Percentiles rank a stretch among this genome's conserved stretches.
phyloP scores from a whole-genome alignment of 2,329 filamentous ascomycete species.

The Trichoderma afroharzianum region DNA sequence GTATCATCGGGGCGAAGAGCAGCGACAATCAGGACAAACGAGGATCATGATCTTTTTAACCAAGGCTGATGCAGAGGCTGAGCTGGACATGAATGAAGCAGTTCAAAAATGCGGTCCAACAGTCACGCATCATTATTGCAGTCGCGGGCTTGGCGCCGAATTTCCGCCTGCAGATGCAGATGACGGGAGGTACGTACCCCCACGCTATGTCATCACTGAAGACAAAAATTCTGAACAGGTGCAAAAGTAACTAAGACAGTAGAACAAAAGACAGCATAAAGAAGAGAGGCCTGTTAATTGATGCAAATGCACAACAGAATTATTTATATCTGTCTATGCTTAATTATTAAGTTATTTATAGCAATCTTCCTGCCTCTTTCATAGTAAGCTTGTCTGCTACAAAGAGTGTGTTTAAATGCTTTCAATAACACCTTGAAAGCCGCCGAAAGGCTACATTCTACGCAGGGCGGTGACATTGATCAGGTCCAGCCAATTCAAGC shows the following conservation, averaged over 20 bases:
- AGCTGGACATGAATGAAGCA: neutral
- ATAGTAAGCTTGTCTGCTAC: neutral
- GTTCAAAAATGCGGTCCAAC: neutral
- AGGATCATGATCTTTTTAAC: neutral
- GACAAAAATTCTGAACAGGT: neutral
- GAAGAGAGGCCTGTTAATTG: neutral
- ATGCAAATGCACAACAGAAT: neutral
- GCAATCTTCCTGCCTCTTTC: neutral
- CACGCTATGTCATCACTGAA: slow-evolving; percentile 14
- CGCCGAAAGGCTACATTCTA: neutral
- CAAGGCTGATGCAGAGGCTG: neutral
- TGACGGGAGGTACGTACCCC: slow-evolving; percentile 10
- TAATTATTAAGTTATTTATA: neutral
- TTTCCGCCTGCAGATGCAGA: slow-evolving; percentile 3
- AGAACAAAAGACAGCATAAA: neutral
- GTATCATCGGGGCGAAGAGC: slow-evolving; percentile 17
- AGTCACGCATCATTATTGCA: slow-evolving; percentile 6
- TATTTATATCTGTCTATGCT: neutral
- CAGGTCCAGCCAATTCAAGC: neutral
- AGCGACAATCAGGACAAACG: neutral
- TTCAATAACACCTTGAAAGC: neutral
- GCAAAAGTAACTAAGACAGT: neutral
- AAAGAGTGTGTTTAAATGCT: neutral
- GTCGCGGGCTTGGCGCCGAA: neutral
- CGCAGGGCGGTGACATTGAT: neutral